These are phyloP conservation scores for Aspergillus sclerotioniger DNA, from an alignment of 495 filamentous ascomycete genomes.

Conservation along the genomic window DNA sequence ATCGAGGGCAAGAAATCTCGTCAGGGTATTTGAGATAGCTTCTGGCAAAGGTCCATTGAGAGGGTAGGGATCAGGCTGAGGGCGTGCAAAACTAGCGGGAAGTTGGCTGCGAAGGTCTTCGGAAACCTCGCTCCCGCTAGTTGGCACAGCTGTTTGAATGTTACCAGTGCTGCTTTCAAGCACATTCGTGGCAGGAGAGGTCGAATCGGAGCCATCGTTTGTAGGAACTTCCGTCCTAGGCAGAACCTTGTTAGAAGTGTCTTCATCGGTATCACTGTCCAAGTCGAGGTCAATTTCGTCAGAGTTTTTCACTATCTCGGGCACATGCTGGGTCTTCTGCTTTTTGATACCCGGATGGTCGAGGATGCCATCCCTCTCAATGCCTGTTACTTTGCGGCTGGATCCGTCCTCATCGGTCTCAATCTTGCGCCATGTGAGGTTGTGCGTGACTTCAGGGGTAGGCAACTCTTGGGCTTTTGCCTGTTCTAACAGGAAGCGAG, in stretches of 20 bases:
- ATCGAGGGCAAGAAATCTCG: slow-evolving; percentile 84
- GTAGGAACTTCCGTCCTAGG: background rate
- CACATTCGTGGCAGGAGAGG: background rate
- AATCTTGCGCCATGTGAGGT: slow-evolving; percentile 30
- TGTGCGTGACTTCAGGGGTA: slow-evolving; percentile 14
- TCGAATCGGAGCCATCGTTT: slow-evolving; percentile 18
- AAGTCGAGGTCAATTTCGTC: slow-evolving; percentile 56
- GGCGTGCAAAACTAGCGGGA: slow-evolving; percentile 60
- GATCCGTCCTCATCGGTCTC: slow-evolving; percentile 19
- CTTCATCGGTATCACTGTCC: slow-evolving; percentile 45
- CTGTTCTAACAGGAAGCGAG: slow-evolving; percentile 22
- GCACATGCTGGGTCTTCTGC: slow-evolving; percentile 22
- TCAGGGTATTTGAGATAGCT: slow-evolving; percentile 68
- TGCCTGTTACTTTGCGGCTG: slow-evolving; percentile 17
- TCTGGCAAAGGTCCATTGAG: slow-evolving; percentile 45
- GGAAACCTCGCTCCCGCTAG: slow-evolving; percentile 35
- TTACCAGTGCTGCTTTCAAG: background rate
- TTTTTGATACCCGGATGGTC: slow-evolving; percentile 21
- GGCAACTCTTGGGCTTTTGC: background rate
- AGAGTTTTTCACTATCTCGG: slow-evolving; percentile 33
- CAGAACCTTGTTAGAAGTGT: background rate
- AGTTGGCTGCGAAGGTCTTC: slow-evolving; percentile 63
- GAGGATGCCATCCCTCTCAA: slow-evolving; percentile 12
- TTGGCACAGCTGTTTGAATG: background rate
- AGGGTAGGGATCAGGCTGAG: slow-evolving; percentile 27